Base-by-base conservation (phyloP, 1,284 basidiomycete species). In the Leccinum pachyderme region DNA sequence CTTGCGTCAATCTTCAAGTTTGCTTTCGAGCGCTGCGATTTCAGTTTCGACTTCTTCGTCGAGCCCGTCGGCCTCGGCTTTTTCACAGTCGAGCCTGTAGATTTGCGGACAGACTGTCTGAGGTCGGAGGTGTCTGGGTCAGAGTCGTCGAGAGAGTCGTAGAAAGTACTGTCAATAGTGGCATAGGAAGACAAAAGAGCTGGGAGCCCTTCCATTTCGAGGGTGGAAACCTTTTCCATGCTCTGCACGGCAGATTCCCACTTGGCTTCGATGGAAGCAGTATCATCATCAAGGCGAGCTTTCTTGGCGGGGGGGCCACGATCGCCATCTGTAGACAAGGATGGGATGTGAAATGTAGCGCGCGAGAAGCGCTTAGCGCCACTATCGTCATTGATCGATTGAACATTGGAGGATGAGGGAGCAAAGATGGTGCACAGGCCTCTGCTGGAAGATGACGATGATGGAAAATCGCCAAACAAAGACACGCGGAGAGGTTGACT, bases 151-250 rank as follows among this genome's bases (percentile, higher is more conserved):
- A 62, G 59, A 55, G 69, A 53, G 31, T 60, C 54, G 51, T 57
- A 57, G 61, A 73, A 61, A 51, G 43, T 53, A 51, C 45, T 57
- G 29, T 58, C 61, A 15, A 53, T 47, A 27, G 60, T 59, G 47
- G 70, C 66, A 29, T 71, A 73, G 18, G 73, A 63, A 28, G 70
- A 70, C 25, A 72, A 66, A 8, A 75, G 65, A 3, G 73, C 72
- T 0, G 78, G 79, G 49, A 81, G 64, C 29, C 72, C 75, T 45
- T 80, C 79, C 48, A 67, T 68, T 22, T 78, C 72, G 5, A 72
- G 66, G 6, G 70, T 68, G 12, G 70, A 64, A 7, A 70, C 68
- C 6, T 63, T 53, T 39, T 74, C 62, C 66, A 76, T 71, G 25
- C 67, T 61, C 24, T 69, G 61, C 11, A 78, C 66, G 7, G 80